Conservation (phyloP, 2,329 filamentous ascomycete species). For the Helminthosporium solani region DNA sequence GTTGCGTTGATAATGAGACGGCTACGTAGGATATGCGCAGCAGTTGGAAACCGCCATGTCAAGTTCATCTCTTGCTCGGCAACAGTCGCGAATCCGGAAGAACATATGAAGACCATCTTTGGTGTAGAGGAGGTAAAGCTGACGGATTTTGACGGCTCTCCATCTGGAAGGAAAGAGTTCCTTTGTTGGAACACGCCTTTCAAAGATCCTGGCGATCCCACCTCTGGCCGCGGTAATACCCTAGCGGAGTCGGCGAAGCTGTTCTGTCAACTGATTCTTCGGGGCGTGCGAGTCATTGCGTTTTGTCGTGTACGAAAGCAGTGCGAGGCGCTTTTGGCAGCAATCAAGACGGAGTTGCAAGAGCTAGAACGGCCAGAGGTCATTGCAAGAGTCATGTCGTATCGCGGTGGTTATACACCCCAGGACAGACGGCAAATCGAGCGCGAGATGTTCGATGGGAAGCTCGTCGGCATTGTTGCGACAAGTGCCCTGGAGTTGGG, state of each 20-base stretch:
- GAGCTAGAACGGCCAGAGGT: conserved; percentile 73
- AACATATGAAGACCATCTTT: conserved; percentile 94
- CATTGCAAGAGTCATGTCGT: conserved; percentile 83
- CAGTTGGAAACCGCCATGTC: conserved; percentile 79
- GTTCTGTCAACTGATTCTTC: conserved; percentile 84
- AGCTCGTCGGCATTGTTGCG: conserved; percentile 87
- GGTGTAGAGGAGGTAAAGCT: conserved; percentile 78
- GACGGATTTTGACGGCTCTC: conserved; percentile 89
- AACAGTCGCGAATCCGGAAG: conserved; percentile 86
- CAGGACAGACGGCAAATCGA: conserved; percentile 88
- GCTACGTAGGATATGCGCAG: conserved; percentile 81
- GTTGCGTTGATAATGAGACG: conserved; percentile 93
- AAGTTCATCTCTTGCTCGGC: conserved; percentile 96
- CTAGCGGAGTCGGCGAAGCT: conserved; percentile 84
- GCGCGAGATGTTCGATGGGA: conserved; percentile 94
- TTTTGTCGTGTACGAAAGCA: conserved; percentile 87
- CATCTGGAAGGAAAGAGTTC: conserved; percentile 90
- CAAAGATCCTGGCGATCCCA: conserved; percentile 83
- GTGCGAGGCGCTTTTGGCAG: conserved; percentile 79
- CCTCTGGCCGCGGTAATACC: conserved; percentile 80
- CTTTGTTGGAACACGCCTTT: conserved; percentile 97
- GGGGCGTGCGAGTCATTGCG: conserved; percentile 87
- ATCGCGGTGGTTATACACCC: conserved; percentile 90
- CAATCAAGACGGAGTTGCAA: conserved; percentile 75
- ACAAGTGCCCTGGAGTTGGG: conserved; percentile 92